Evolutionary conservation across 176 grass and related monocot species (phyloP), one percentile per base, ranked within the genome.

Genomic region (Carex pumila): DNA sequence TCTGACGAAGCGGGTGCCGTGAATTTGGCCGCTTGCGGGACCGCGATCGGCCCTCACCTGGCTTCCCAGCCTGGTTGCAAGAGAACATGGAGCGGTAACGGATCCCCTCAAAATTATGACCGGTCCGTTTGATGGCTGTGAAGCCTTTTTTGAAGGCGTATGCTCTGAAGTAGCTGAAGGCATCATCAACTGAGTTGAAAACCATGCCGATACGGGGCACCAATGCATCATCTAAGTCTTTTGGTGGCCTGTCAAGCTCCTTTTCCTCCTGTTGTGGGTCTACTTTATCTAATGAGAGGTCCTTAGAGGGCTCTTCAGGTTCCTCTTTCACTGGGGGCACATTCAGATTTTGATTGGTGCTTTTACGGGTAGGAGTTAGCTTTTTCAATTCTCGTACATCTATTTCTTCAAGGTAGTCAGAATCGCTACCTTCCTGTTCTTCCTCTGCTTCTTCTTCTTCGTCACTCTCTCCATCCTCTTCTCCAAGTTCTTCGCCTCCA

Each of bases 31-130:
- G 61, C 13, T 83, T 83, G 62, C 81, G 62, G 2, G 81, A 50
- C 54, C 81, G 34, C 1, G 34, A 83, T 52, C 81, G 41, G 10
- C 61, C 41, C 30, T 83, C 81, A 6, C 62, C 62, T n/a, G 81
- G 81, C 61, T 83, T 83, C 39, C 81, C 81, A 32, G 81, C 81
- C 21, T 83, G 81, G 81, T 83, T 83, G 61, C 81, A 83, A 30
- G 81, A 83, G 45, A 83, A 83, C 81, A 83, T 83, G 39, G 81
- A 83, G 52, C 81, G 81, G 22, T 83, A 83, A 68, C 81, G 81
- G 43, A 83, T 83, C 62, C 81, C 81, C 43, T 83, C 81, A 18
- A 83, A 83, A 83, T 83, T 83, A 43, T 83, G 81, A 9, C 81
- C 81, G 32, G 81, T 83, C 12, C 81, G 43, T 66, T 83, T 83